Base-by-base conservation (phyloP, 2,329 filamentous ascomycete genomes). In the Beauveria brongniartii region DNA sequence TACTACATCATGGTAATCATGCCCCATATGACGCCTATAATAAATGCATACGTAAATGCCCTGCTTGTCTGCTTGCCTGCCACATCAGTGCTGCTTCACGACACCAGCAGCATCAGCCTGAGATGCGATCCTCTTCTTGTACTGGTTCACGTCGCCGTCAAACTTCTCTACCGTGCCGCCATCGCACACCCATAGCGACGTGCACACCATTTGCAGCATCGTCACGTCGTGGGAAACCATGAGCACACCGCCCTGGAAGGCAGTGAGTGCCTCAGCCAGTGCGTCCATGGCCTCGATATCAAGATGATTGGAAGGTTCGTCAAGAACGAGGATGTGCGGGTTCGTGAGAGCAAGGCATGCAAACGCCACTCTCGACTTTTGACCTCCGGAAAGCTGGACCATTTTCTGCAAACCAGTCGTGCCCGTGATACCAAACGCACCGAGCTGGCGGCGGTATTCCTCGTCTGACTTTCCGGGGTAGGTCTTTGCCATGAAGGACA, bases 281-380 rank as follows among this genome's bases (percentile, higher is more conserved):
- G 94, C 93, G 74, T 99, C 94, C 94, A 99, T 97, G 65, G 94
- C 94, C 75, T 99, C 94, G 68, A 99, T 97, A 84, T 99, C 94
- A 69, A 99, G 80, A 75, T 99, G 94, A 80, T 99, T 99, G 65
- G 91, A 96, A 73, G 94, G 94, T 76, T 99, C 94, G 82, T 99
- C 94, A 55, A 99, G 89, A 63, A 99, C 93, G 52, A 99, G 82
- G 66, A 99, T 97, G 72, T 99, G 94, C 20, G 94, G 94, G 75
- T 97, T 96, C 54, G 87, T 91, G 66, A 99, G 79, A 0, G 92
- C 93, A 64, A 99, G 77, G 72, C 93, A 97, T n/a, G 94, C 93
- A 75, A 99, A 99, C 8, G 94, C 94, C 2, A 99, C 94, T 79
- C 94, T 90, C 56, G 92, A 97, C 75, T 99, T 99, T 72, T 99